Base-by-base conservation (phyloP, 1,284 basidiomycete species). In the Tilletia caries region DNA sequence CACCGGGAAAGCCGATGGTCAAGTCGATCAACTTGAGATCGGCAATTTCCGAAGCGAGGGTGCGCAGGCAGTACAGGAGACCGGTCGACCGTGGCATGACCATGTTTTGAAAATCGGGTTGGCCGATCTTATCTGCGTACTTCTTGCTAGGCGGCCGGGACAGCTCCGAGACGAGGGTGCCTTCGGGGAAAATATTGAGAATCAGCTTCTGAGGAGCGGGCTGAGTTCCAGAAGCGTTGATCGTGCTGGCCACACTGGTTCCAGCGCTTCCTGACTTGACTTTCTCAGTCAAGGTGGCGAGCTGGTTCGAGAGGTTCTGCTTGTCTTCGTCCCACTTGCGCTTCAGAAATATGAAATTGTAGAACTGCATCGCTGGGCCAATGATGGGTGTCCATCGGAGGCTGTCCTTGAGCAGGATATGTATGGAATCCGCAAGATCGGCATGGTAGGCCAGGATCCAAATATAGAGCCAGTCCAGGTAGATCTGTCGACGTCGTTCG, bases 41-140 rank as follows among this genome's bases (percentile, higher is more conserved):
- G 25, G 90, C 90, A 52, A 95, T 87, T 66, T 90, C 88, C 23
- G 91, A 90, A 10, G 89, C 86, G 10, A 98, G 87, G 0, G 92
- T 90, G 32, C 92, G 88, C 44, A 97, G 85, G 72, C 90, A 92
- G 82, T 92, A 93, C 71, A 91, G 89, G 66, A 97, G 85, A 0
- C 95, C 95, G 0, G 93, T 96, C 32, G 93, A 92, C 64, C 95
- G 88, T 0, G 95, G 95, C 64, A 97, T 88, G 6, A 98, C 87
- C 20, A 88, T 84, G 79, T 96, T 90, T 60, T 85, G 85, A 85
- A 93, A 88, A 82, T 97, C 93, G 41, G 88, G 83, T 92, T 76
- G 72, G 18, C 76, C 77, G 64, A 70, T 69, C 67, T 81, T 81
- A 20, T 78, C 75, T 1, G 79, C 79, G 66, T 76, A 81, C 64